phyloP scores from a whole-genome alignment of 176 grass and related monocot genomes.

The Puccinellia tenuiflora region DNA sequence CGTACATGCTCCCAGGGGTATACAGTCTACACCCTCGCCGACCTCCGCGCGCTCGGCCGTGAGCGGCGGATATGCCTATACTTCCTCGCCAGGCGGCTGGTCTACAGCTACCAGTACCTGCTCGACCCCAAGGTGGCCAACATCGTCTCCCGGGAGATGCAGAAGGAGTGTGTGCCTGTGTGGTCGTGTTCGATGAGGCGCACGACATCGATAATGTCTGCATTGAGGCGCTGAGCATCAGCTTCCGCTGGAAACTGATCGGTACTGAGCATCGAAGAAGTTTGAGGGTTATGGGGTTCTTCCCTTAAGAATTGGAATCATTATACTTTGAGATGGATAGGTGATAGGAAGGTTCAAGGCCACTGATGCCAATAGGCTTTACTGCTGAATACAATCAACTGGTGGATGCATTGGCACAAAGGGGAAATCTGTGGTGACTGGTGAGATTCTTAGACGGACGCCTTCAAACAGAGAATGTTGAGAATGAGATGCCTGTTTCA shows the following conservation, averaged over 20 bases:
- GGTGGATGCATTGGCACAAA: conserved; percentile 79
- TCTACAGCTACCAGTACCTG: conserved; percentile 94
- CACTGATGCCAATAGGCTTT: conserved; percentile 84
- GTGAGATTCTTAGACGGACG: conserved; percentile 64
- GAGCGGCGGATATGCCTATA: conserved; percentile 69
- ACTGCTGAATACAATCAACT: conserved; percentile 81
- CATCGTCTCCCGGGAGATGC: conserved; percentile 89
- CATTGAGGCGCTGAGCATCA: conserved; percentile 83
- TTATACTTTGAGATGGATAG: neutral
- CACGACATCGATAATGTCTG: conserved; percentile 98
- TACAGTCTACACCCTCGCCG: conserved; percentile 83
- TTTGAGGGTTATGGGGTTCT: neutral
- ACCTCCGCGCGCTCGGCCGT: conserved; percentile 59
- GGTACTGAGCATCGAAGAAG: conserved; percentile 33
- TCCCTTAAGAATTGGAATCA: neutral
- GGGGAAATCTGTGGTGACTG: conserved; percentile 75
- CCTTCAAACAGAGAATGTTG: conserved; percentile 74
- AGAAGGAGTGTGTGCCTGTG: conserved; percentile 87
- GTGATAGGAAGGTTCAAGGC: conserved; percentile 93
- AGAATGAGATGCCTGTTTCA: conserved; percentile 71
- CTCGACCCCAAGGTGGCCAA: conserved; percentile 89
- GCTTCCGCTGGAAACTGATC: conserved; percentile 80
- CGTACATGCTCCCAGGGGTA: conserved; percentile 63
- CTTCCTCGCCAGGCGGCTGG: conserved; percentile 81
- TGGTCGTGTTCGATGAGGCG: conserved; percentile 83